Evolutionary conservation across 2,329 filamentous ascomycete species (phyloP).

Genomic region (Fusarium sublunatum): DNA sequence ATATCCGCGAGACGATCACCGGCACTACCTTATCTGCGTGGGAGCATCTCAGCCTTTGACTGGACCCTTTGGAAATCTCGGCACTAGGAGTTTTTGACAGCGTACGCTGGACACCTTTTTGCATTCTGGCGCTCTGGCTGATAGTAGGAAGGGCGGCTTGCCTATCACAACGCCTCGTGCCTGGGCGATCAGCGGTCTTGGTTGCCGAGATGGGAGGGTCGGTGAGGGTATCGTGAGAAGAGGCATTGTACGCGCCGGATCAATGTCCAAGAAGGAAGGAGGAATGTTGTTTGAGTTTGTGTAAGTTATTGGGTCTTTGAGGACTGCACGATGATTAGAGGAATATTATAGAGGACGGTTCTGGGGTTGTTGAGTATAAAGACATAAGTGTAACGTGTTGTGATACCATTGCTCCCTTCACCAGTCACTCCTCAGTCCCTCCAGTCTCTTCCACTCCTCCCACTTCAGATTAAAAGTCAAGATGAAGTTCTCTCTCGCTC

Average conservation of each 20-base stretch:
- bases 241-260: constrained; percentile 16
- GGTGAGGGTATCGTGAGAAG: constrained; percentile 21
- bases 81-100: not conserved
- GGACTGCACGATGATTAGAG: constrained; percentile 5
- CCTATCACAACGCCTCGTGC: constrained; percentile 40
- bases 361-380: constrained; percentile 27
- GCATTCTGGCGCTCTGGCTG: no score
- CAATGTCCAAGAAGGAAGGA: constrained; percentile 36
- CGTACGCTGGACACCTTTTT: no score
- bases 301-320: not conserved
- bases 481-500: constrained; percentile 50
- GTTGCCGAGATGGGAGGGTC: constrained; percentile 26
- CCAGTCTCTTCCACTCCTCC: not conserved
- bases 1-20: constrained; percentile 21
- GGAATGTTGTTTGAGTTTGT: constrained; percentile 2
- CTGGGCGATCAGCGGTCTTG: constrained; percentile 24
- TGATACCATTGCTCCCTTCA: not conserved
- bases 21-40: constrained; percentile 35
- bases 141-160: constrained; percentile 1
- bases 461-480: constrained; percentile 11
- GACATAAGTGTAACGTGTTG: constrained; percentile 5
- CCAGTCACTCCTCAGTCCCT: not conserved
- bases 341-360: not conserved
- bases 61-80: constrained; percentile 20
- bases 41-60: constrained; percentile 22